Evolutionary conservation across 257 asterid species (phyloP).

Genomic region (Solanum etuberosum): DNA sequence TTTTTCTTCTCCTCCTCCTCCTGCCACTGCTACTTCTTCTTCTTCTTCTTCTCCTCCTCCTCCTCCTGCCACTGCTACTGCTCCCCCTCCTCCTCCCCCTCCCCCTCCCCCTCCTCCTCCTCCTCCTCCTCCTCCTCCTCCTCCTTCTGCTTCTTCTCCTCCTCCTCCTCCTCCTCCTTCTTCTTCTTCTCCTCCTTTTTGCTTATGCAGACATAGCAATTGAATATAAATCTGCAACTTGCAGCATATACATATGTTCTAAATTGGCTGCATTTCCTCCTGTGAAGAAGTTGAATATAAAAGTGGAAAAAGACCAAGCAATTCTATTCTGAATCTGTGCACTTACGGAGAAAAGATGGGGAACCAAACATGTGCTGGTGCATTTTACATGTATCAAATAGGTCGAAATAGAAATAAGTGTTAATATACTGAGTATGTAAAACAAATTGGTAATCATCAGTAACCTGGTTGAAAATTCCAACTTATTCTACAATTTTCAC

Average conservation of each 20-base stretch:
- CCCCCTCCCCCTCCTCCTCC: accelerated
- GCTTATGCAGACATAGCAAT: neutral
- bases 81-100: accelerated
- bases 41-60: too few species aligned
- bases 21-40: too few species aligned
- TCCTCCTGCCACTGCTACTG: too few species aligned
- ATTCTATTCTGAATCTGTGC: neutral
- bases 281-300: neutral
- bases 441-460: neutral
- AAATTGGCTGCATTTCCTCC: neutral
- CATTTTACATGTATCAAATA: too few species aligned
- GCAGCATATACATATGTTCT: neutral
- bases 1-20: neutral
- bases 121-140: accelerated
- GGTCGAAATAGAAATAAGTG: too few species aligned
- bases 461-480: neutral
- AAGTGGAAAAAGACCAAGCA: neutral
- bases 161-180: too few species aligned
- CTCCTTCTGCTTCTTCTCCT: neutral
- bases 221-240: neutral
- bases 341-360: too few species aligned
- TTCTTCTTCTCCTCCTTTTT: too few species aligned
- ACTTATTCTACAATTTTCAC: neutral
- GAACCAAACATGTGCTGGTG: too few species aligned
- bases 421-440: too few species aligned